A percentile compares a stretch with the other conserved stretches of the same genome.
Evolutionary conservation across 2,329 filamentous ascomycete species (phyloP).

Genomic region (Fusarium acutatum): DNA sequence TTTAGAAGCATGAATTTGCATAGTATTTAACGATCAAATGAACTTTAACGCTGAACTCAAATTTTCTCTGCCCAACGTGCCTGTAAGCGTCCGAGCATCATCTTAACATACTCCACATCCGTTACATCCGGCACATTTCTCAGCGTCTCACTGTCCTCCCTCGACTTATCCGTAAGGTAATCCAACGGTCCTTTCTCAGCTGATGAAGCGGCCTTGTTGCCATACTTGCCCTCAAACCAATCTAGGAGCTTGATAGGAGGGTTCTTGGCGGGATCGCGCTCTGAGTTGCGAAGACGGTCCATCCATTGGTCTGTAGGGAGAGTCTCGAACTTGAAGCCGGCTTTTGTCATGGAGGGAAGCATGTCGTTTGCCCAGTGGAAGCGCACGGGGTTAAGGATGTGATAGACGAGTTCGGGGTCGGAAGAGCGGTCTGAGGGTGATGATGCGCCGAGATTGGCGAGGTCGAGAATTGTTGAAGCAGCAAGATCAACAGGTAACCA

Average conservation of each 20-base stretch:
- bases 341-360: slow-evolving; percentile 55
- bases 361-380: slow-evolving; percentile 62
- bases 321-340: slow-evolving; percentile 56
- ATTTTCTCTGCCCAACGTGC: not conserved
- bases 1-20: not conserved
- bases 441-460: slow-evolving; percentile 1
- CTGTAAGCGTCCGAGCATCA: slow-evolving; percentile 18
- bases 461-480: slow-evolving; percentile 24
- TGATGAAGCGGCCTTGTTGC: slow-evolving; percentile 14
- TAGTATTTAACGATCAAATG: not conserved
- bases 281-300: slow-evolving; percentile 51
- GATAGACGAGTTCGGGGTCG: slow-evolving; percentile 29
- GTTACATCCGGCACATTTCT: slow-evolving; percentile 31
- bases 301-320: slow-evolving; percentile 57
- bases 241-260: slow-evolving; percentile 62
- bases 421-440: not conserved
- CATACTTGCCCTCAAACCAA: slow-evolving; percentile 54
- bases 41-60: not conserved
- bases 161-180: slow-evolving; percentile 23
- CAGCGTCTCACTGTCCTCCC: slow-evolving; percentile 25
- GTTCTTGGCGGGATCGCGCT: slow-evolving; percentile 56
- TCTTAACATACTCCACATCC: slow-evolving; percentile 17
- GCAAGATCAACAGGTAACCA: slow-evolving; percentile 34
- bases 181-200: slow-evolving; percentile 17
- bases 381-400: slow-evolving; percentile 27